phyloP scores from a whole-genome alignment of 495 filamentous ascomycete species.

The Aspergillus steynii region DNA sequence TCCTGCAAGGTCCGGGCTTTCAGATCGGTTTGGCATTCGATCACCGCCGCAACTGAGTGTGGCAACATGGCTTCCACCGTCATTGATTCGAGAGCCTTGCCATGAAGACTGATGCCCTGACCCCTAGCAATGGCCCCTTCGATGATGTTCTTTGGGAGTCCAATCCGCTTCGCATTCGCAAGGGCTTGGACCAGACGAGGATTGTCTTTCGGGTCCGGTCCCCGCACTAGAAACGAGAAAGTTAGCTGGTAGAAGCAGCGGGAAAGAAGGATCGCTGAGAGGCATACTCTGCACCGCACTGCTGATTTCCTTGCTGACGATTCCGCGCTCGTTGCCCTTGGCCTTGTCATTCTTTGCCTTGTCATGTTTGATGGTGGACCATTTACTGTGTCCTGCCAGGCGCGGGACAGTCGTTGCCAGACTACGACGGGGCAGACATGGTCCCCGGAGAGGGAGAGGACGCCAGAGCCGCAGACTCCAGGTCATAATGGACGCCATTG shows the following conservation, averaged over 20 bases:
- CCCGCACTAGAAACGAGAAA: slow-evolving; percentile 47
- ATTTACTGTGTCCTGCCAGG: slow-evolving; percentile 80
- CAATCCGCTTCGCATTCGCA: slow-evolving; percentile 79
- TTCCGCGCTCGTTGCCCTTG: slow-evolving; percentile 51
- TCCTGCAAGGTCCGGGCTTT: slow-evolving; percentile 72
- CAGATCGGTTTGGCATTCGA: slow-evolving; percentile 83
- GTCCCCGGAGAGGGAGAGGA: slow-evolving; percentile 10
- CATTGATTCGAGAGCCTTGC: slow-evolving; percentile 69
- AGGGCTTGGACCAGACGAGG: slow-evolving; percentile 70
- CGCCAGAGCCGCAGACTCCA: slow-evolving; percentile 15
- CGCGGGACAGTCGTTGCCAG: slow-evolving; percentile 54
- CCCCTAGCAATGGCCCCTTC: slow-evolving; percentile 83
- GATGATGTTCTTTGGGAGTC: slow-evolving; percentile 80
- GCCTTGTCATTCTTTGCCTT: slow-evolving; percentile 76
- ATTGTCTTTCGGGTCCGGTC: slow-evolving; percentile 71
- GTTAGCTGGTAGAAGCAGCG: background rate
- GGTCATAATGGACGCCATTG: slow-evolving; percentile 21
- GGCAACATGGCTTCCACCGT: slow-evolving; percentile 83
- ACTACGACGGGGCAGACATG: slow-evolving; percentile 27
- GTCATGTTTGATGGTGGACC: slow-evolving; percentile 94
- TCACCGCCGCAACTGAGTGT: slow-evolving; percentile 72
- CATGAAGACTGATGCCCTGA: slow-evolving; percentile 73
- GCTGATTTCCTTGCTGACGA: slow-evolving; percentile 52
- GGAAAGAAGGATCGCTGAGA: background rate
- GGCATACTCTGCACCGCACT: slow-evolving; percentile 55